These are phyloP conservation scores for Pistacia integerrima DNA, from an alignment of 345 rosid genomes.

Conservation along the genomic window DNA sequence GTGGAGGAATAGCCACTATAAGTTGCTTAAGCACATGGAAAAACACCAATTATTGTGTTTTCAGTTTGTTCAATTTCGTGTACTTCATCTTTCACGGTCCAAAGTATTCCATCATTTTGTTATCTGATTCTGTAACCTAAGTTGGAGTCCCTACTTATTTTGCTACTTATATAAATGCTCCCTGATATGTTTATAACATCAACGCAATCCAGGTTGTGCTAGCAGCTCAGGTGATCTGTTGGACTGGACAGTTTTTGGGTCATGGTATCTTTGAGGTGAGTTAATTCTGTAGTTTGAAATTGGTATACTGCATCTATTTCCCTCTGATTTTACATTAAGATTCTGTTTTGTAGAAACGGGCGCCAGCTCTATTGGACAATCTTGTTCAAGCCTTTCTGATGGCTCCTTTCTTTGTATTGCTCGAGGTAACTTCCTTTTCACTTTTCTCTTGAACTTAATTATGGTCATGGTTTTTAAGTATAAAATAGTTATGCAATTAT, in stretches of 20 bases:
- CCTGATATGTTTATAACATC: neutral
- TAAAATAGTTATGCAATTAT: neutral
- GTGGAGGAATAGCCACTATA: neutral
- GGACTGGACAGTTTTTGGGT: constrained; percentile 83
- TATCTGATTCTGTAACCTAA: neutral
- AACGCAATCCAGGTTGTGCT: constrained; percentile 57
- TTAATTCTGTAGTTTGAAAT: neutral
- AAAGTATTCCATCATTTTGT: neutral
- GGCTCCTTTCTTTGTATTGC: constrained; percentile 95
- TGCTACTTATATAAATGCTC: neutral
- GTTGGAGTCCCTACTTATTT: neutral
- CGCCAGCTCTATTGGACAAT: constrained; percentile 85
- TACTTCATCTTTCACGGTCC: neutral
- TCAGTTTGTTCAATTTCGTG: neutral
- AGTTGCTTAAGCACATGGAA: neutral
- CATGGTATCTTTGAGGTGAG: constrained; percentile 89
- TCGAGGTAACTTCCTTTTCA: constrained; percentile 55
- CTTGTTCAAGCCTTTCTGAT: constrained; percentile 73
- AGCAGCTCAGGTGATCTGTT: constrained; percentile 68
- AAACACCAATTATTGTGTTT: neutral
- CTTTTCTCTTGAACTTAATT: neutral
- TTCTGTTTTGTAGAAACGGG: constrained; percentile 58
- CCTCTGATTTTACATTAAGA: neutral
- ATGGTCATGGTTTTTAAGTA: neutral
- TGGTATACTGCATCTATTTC: neutral